A percentile compares a stretch with the other conserved stretches of the same genome.
These are phyloP conservation scores for Neoboletus subvelutipes DNA, from an alignment of 768 basidiomycete species.

Conservation along the genomic window DNA sequence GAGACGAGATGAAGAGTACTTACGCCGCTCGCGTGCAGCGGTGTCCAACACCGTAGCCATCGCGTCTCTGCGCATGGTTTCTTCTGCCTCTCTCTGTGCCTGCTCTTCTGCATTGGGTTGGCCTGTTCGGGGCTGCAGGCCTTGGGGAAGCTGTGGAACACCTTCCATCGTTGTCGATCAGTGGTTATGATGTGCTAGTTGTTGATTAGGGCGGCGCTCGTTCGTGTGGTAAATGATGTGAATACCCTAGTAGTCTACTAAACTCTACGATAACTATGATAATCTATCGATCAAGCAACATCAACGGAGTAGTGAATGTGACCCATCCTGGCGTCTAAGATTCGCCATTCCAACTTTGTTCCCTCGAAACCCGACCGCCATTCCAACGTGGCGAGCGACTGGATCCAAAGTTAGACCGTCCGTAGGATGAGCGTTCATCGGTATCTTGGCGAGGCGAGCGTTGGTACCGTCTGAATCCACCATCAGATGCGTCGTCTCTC, in stretches of 20 bases:
- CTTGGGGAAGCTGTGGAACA: constrained; percentile 26
- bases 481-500: not conserved
- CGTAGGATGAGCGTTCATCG: not conserved
- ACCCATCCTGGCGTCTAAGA: constrained; percentile 1
- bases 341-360: constrained; percentile 2
- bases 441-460: constrained; percentile 4
- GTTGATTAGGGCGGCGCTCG: not conserved
- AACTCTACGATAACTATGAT: constrained; percentile 5
- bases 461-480: not conserved
- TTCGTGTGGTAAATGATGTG: not conserved
- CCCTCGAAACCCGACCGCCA: constrained; percentile 1
- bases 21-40: constrained; percentile 80
- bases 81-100: constrained; percentile 60
- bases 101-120: constrained; percentile 55
- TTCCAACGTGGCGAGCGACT: constrained; percentile 2
- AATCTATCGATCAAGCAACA: not conserved
- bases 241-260: not conserved
- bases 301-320: constrained; percentile 2
- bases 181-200: constrained; percentile 1
- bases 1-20: constrained; percentile 12
- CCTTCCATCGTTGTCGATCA: constrained; percentile 22
- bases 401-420: constrained; percentile 10
- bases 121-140: constrained; percentile 33
- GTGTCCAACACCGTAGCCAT: constrained; percentile 76
- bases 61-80: constrained; percentile 73